Evolutionary conservation across 2,329 filamentous ascomycete species (phyloP).

Genomic region (Cladosporium sp.): DNA sequence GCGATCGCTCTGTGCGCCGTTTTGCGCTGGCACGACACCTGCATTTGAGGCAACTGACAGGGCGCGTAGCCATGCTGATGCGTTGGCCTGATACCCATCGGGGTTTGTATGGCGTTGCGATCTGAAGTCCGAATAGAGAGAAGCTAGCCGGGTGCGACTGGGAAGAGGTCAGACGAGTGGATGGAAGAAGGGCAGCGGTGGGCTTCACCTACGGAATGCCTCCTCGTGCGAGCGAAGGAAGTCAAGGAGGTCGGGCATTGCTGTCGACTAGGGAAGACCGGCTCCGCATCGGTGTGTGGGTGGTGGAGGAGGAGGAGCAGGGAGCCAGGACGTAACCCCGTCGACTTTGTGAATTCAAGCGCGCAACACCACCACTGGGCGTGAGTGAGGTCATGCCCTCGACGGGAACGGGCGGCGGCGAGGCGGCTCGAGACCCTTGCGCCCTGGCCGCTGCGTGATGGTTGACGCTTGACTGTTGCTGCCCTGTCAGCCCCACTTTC

Average conservation of each 20-base stretch:
- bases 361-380: not conserved
- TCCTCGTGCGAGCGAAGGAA: slow-evolving; percentile 49
- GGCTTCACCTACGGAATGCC: slow-evolving; percentile 39
- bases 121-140: slow-evolving; percentile 82
- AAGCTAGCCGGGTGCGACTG: slow-evolving; percentile 66
- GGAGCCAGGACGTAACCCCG: not conserved
- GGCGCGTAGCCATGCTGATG: slow-evolving; percentile 70
- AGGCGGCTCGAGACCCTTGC: too few species aligned
- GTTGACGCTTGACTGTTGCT: too few species aligned
- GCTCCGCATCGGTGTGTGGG: not conserved
- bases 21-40: slow-evolving; percentile 49
- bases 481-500: too few species aligned
- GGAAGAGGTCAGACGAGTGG: slow-evolving; percentile 10
- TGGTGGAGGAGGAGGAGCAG: not conserved
- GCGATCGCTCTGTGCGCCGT: slow-evolving; percentile 36
- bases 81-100: slow-evolving; percentile 76
- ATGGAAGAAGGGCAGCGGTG: slow-evolving; percentile 9
- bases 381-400: slow-evolving; percentile 4
- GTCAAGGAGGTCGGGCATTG: slow-evolving; percentile 50
- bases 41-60: slow-evolving; percentile 62
- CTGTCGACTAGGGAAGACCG: not conserved
- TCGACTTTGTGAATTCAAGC: too few species aligned
- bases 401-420: too few species aligned
- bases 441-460: too few species aligned
- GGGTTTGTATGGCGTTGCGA: slow-evolving; percentile 70